A percentile compares a stretch with the other conserved stretches of the same genome.
These are phyloP conservation scores for Ascocoryne sarcoides DNA, from an alignment of 2,329 filamentous ascomycete species.

Conservation along the genomic window DNA sequence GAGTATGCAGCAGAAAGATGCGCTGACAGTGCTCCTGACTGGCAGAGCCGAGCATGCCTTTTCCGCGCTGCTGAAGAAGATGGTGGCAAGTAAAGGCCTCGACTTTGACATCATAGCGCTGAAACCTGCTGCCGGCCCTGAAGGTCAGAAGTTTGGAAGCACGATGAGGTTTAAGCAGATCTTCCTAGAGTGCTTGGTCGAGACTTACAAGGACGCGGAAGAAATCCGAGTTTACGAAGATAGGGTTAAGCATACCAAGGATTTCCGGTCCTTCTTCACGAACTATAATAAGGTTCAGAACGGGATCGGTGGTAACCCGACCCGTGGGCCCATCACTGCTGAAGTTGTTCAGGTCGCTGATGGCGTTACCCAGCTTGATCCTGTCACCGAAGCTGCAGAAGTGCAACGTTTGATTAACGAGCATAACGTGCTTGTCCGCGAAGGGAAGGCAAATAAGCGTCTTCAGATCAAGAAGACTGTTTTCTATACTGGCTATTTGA, in stretches of 20 bases:
- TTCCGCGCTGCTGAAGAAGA: constrained; percentile 69
- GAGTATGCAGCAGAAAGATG: constrained; percentile 76
- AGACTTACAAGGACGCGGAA: constrained; percentile 75
- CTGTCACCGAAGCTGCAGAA: constrained; percentile 69
- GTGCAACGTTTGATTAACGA: constrained; percentile 83
- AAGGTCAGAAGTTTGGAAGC: constrained; percentile 65
- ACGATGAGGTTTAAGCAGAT: constrained; percentile 92
- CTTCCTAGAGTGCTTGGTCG: constrained; percentile 70
- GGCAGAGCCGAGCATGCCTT: constrained; percentile 75
- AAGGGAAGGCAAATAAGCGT: constrained; percentile 27
- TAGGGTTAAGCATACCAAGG: constrained; percentile 59
- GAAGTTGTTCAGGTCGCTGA: constrained; percentile 86
- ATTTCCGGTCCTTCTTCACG: constrained; percentile 76
- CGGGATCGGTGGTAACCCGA: constrained; percentile 39
- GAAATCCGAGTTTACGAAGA: constrained; percentile 74
- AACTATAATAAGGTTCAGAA: constrained; percentile 58
- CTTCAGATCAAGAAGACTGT: constrained; percentile 78
- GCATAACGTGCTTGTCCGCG: constrained; percentile 59
- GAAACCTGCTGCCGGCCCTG: constrained; percentile 77
- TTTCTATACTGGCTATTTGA: constrained; percentile 87
- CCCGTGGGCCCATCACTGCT: constrained; percentile 57
- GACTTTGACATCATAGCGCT: constrained; percentile 83
- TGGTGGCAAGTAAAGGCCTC: constrained; percentile 66
- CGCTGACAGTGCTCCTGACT: constrained; percentile 77
- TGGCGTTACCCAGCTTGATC: constrained; percentile 62